Evolutionary conservation across 805 yeast species (phyloP).

Genomic region (Pichia insulana): DNA sequence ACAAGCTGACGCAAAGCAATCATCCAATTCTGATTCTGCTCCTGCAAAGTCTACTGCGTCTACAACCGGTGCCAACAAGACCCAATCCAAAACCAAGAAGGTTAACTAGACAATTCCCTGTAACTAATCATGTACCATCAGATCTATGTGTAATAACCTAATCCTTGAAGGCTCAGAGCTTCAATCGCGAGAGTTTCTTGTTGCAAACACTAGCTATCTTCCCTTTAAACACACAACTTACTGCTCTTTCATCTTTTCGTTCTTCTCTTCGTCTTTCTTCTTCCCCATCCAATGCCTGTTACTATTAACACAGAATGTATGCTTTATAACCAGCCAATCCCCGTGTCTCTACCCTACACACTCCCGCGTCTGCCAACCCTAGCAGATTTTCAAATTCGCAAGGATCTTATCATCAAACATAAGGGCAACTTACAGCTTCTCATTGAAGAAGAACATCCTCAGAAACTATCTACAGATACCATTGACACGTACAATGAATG

Average conservation of each 20-base stretch:
- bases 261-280: too few species aligned
- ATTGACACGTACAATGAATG: too few species aligned
- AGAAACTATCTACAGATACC: too few species aligned
- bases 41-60: slow-evolving; percentile 3
- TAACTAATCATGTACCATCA: background rate
- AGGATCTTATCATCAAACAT: background rate
- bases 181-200: too few species aligned
- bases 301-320: background rate
- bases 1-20: slow-evolving; percentile 7
- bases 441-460: background rate
- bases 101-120: background rate
- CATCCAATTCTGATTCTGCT: slow-evolving; percentile 1
- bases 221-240: too few species aligned
- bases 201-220: too few species aligned
- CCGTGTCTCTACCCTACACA: background rate
- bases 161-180: too few species aligned
- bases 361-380: background rate
- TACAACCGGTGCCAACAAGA: slow-evolving; percentile 4
- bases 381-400: background rate
- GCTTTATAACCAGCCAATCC: background rate
- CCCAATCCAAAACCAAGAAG: background rate
- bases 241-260: too few species aligned
- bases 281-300: background rate
- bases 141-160: background rate
- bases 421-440: background rate